A percentile compares a stretch with the other conserved stretches of the same genome.
These are phyloP conservation scores for Cryptosporidium ubiquitum DNA, from an alignment of 169 alveolate genomes.

Conservation along the genomic window DNA sequence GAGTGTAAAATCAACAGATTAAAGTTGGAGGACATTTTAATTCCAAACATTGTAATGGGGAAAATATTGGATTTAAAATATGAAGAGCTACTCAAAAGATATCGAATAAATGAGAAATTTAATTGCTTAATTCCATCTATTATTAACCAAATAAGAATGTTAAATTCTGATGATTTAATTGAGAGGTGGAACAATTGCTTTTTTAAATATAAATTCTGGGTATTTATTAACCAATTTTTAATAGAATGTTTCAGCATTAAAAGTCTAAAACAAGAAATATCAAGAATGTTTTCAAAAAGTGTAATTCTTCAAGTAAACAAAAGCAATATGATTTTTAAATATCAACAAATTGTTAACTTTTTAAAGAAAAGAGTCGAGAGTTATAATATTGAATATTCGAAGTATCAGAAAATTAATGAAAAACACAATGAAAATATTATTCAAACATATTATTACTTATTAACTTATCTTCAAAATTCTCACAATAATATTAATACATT, in stretches of 20 bases:
- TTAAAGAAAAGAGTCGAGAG: slow-evolving; percentile 29
- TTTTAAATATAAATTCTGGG: slow-evolving; percentile 33
- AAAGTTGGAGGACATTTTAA: slow-evolving; percentile 12
- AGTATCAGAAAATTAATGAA: background rate
- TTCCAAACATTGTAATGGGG: slow-evolving; percentile 35
- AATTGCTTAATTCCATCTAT: slow-evolving; percentile 11
- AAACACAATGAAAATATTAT: background rate
- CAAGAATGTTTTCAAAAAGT: background rate
- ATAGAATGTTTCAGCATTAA: slow-evolving; percentile 13
- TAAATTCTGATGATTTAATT: background rate
- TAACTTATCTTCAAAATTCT: slow-evolving; percentile 43
- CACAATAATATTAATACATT: background rate
- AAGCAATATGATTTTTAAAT: slow-evolving; percentile 21
- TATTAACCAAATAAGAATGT: background rate
- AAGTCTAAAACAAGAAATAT: background rate
- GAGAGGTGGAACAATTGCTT: slow-evolving; percentile 23
- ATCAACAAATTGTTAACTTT: slow-evolving; percentile 39
- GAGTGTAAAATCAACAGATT: background rate
- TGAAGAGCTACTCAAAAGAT: background rate
- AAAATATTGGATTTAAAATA: slow-evolving; percentile 1
- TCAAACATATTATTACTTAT: background rate
- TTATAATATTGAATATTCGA: background rate
- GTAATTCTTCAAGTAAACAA: slow-evolving; percentile 19
- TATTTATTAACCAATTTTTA: slow-evolving; percentile 26
- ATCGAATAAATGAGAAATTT: background rate